Evolutionary conservation across 495 filamentous ascomycete genomes (phyloP), one percentile per base, ranked within the genome.

Genomic region (Astrothelium subdiscretum): DNA sequence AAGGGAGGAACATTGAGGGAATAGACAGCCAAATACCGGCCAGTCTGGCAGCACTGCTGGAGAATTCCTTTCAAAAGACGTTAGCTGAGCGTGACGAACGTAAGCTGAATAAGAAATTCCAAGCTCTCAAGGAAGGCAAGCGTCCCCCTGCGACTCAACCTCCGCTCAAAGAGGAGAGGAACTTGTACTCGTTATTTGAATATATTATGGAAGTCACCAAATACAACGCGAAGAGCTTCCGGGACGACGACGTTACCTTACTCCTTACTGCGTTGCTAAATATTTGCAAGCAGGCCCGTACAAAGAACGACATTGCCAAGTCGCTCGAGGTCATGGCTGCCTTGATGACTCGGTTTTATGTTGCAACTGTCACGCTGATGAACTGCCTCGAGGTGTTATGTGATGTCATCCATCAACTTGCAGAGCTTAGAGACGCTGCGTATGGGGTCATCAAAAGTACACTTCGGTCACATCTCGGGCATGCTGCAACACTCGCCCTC

Each of bases 331-430:
- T 96, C 31, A 84, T 98, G 62, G 85, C 95, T 69, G 81, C 86
- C 38, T 79, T 96, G 31, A 86, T 89, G 60, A 87, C 87, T 2
- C 95, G 90, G 73, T 83, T 86, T 35, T 80, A 86, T 66, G 83
- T 96, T 20, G 91, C 91, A 6, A 81, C 78, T 51, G 70, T 74
- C 62, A 85, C 83, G 65, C 80, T 96, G 24, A 76, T 80, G 65
- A 78, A 80, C 60, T 89, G 89, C 67, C 75, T 97, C 24, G 84
- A 89, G 69, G 82, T 94, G 18, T 79, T 97, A 58, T 92, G 89
- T 73, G 87, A 85, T 61, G 89, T 92, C 29, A 87, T 91, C 70
- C 85, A 87, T 58, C 83, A 90, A 22, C 82, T 95, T 22, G 81
- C 80, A 32, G 78, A 79, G 58, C 79, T 92, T 20, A 81, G 84